phyloP scores from a whole-genome alignment of 2,329 filamentous ascomycete genomes.

The Spiromastix sp. region DNA sequence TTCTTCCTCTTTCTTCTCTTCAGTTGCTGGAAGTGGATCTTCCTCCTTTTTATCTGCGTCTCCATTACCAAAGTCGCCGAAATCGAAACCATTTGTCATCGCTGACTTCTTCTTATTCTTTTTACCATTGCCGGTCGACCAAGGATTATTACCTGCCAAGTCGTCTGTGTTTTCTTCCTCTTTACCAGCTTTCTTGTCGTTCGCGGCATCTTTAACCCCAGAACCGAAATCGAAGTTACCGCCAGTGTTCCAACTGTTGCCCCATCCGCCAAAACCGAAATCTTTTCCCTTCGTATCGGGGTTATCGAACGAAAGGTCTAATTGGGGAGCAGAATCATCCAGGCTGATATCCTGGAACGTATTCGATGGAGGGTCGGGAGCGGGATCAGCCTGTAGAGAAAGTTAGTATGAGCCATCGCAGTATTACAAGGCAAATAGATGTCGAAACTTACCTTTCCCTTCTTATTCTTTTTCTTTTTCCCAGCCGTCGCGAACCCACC shows the following conservation, averaged over 20 bases:
- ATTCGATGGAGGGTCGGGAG: slow-evolving; percentile 31
- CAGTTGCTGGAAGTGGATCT: slow-evolving; percentile 36
- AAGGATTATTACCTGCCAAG: slow-evolving; percentile 25
- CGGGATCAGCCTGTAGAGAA: slow-evolving; percentile 8
- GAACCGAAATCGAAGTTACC: slow-evolving; percentile 32
- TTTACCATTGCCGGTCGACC: slow-evolving; percentile 25
- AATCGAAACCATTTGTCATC: slow-evolving; percentile 28
- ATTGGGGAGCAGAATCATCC: slow-evolving; percentile 47
- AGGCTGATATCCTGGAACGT: slow-evolving; percentile 62
- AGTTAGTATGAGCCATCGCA: background rate
- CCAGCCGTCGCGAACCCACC: slow-evolving; percentile 41
- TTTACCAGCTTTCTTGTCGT: slow-evolving; percentile 20
- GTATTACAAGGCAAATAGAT: background rate
- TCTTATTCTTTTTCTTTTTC: slow-evolving; percentile 50
- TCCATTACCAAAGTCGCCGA: slow-evolving; percentile 34
- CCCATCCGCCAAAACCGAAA: slow-evolving; percentile 48
- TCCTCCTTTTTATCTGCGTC: slow-evolving; percentile 34
- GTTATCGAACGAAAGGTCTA: slow-evolving; percentile 47
- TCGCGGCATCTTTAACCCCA: slow-evolving; percentile 19
- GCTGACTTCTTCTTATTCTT: slow-evolving; percentile 26
- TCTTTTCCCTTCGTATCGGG: slow-evolving; percentile 28
- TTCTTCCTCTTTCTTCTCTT: slow-evolving; percentile 28
- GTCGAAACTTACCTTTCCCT: slow-evolving; percentile 22
- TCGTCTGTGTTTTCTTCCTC: slow-evolving; percentile 19
- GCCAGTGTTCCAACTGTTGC: slow-evolving; percentile 49